These are phyloP conservation scores for Nigrospora osmanthi DNA, from an alignment of 2,329 filamentous ascomycete genomes.

Conservation along the genomic window DNA sequence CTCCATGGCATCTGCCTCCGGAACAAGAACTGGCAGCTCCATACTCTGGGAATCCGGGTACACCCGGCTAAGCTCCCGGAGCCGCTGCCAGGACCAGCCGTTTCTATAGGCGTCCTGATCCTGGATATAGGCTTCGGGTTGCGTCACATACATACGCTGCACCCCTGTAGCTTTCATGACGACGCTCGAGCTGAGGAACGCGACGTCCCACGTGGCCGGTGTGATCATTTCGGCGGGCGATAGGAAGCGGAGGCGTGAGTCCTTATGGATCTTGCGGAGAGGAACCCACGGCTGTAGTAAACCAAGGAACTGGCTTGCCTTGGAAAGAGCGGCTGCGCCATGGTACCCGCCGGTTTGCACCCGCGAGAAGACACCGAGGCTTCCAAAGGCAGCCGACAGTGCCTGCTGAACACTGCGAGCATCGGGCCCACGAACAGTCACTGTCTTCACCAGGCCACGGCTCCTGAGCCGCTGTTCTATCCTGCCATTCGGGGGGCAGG, in stretches of 20 bases:
- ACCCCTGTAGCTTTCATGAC: conserved; percentile 61
- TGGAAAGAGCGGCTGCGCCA: conserved; percentile 23
- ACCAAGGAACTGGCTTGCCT: conserved; percentile 43
- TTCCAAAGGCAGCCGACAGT: conserved; percentile 54
- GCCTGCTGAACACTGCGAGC: conserved; percentile 60
- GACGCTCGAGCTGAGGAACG: conserved; percentile 62
- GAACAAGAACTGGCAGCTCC: conserved; percentile 42
- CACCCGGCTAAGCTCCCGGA: conserved; percentile 54
- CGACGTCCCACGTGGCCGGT: conserved; percentile 61
- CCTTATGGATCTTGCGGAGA: conserved; percentile 67
- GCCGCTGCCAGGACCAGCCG: conserved; percentile 64
- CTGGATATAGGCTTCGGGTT: conserved; percentile 68
- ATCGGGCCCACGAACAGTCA: conserved; percentile 54
- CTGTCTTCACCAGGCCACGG: conserved; percentile 59
- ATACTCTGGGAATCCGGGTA: conserved; percentile 37
- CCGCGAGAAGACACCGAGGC: conserved; percentile 36
- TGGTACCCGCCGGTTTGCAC: conserved; percentile 21
- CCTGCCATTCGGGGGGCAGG: conserved; percentile 53
- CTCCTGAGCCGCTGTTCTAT: conserved; percentile 68
- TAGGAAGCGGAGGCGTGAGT: conserved; percentile 64
- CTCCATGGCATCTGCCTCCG: conserved; percentile 55
- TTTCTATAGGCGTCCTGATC: conserved; percentile 42
- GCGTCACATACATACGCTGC: conserved; percentile 67
- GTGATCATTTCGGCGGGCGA: conserved; percentile 66
- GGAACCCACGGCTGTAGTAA: conserved; percentile 66